Conservation (phyloP, 176 grass and related monocot genomes). For the Miscanthus lutarioriparius region DNA sequence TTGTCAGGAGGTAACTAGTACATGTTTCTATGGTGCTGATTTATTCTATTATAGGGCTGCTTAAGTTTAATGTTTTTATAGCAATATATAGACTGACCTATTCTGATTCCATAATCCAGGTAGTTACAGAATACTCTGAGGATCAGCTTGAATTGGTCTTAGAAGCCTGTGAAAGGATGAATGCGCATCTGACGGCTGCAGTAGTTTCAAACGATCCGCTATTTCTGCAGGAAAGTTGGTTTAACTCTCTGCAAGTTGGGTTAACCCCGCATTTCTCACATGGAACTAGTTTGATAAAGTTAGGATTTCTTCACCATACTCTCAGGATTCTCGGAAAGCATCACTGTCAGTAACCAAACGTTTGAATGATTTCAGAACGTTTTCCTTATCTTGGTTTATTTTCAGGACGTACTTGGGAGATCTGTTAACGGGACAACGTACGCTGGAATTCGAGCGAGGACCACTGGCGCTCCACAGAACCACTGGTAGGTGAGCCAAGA, state of each 20-base stretch:
- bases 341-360: not conserved
- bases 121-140: slow-evolving; percentile 77
- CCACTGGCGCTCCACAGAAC: slow-evolving; percentile 96
- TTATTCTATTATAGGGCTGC: not conserved
- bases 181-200: slow-evolving; percentile 88
- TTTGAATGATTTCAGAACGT: not conserved
- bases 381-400: not conserved
- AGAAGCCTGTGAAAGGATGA: slow-evolving; percentile 84
- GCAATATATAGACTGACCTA: not conserved
- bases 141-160: slow-evolving; percentile 73
- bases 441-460: slow-evolving; percentile 92
- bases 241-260: slow-evolving; percentile 34
- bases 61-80: not conserved
- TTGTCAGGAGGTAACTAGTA: not conserved
- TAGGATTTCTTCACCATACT: not conserved
- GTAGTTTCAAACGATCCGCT: slow-evolving; percentile 91
- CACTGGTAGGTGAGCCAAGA: slow-evolving; percentile 74
- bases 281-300: not conserved
- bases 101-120: slow-evolving; percentile 42
- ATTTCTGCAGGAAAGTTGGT: slow-evolving; percentile 75
- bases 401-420: slow-evolving; percentile 85
- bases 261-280: not conserved
- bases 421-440: slow-evolving; percentile 94
- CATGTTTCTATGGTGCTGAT: not conserved
- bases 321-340: not conserved